Percentiles rank a stretch among this genome's conserved stretches.
Evolutionary conservation across 2,329 filamentous ascomycete species (phyloP).

Genomic region (Thielaviopsis populi): DNA sequence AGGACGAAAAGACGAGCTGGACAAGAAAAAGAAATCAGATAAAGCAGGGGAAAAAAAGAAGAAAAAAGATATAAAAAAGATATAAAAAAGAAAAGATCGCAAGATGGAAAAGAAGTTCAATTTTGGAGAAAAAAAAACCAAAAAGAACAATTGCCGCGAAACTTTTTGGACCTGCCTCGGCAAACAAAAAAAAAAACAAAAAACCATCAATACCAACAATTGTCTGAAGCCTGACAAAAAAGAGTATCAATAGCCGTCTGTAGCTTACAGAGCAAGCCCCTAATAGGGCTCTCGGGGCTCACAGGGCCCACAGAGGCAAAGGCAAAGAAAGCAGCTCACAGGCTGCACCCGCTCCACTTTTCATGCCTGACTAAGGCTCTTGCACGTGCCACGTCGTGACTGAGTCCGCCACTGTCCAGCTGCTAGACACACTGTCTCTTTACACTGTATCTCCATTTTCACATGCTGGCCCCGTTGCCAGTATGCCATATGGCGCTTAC

Average conservation of each 20-base stretch:
- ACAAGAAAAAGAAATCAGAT: neutral
- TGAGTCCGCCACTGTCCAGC: neutral
- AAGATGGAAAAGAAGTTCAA: neutral
- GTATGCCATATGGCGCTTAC: neutral
- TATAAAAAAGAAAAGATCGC: neutral
- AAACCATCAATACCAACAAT: too few species aligned
- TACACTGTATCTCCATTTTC: neutral
- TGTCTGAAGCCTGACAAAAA: neutral
- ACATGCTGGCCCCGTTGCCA: neutral
- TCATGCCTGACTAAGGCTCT: neutral
- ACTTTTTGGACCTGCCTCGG: neutral
- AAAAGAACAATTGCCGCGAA: neutral
- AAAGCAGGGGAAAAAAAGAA: neutral
- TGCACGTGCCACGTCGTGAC: neutral
- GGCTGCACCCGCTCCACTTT: neutral
- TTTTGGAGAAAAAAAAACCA: neutral
- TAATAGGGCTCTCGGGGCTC: too few species aligned
- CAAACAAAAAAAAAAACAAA: neutral
- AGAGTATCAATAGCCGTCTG: neutral
- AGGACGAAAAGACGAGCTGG: neutral
- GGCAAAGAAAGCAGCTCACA: neutral
- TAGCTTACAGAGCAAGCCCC: neutral
- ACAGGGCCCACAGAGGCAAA: too few species aligned
- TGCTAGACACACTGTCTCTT: neutral
- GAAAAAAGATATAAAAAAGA: conserved; percentile 3